Evolutionary conservation across 345 rosid genomes (phyloP).

Genomic region (Lepidium didymum): DNA sequence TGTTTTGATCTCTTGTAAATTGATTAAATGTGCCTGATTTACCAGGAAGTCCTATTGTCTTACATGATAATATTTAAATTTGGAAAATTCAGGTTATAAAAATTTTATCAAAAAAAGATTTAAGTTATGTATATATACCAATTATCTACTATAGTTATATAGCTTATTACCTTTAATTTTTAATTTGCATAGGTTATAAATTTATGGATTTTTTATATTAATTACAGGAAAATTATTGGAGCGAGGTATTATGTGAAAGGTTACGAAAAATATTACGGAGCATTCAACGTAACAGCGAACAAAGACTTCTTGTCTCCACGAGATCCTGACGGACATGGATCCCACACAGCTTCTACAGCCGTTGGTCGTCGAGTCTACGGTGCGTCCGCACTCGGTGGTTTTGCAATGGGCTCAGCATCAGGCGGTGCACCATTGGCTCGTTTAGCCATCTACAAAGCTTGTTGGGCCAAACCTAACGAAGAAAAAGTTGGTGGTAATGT

Average conservation of each 20-base stretch:
- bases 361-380: slow-evolving; percentile 43
- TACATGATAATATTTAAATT: no score
- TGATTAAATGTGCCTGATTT: no score
- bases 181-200: no score
- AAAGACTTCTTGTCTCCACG: slow-evolving; percentile 65
- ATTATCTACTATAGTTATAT: no score
- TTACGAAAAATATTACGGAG: slow-evolving; percentile 35
- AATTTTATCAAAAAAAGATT: no score
- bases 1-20: no score
- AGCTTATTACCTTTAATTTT: no score
- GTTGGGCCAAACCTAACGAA: slow-evolving; percentile 63
- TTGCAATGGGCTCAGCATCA: slow-evolving; percentile 55
- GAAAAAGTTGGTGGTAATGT: slow-evolving; percentile 40
- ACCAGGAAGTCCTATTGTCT: no score
- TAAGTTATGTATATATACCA: no score
- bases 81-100: no score
- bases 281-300: slow-evolving; percentile 40
- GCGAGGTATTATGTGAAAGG: slow-evolving; percentile 67
- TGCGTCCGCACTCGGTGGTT: slow-evolving; percentile 54
- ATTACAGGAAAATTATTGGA: slow-evolving; percentile 69
- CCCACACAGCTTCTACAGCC: slow-evolving; percentile 74
- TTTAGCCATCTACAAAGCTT: slow-evolving; percentile 70
- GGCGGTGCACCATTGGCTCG: slow-evolving; percentile 82
- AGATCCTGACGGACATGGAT: slow-evolving; percentile 78
- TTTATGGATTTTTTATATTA: not conserved